Conservation (phyloP, 2,329 filamentous ascomycete species). For the Pyrenochaeta sp. region DNA sequence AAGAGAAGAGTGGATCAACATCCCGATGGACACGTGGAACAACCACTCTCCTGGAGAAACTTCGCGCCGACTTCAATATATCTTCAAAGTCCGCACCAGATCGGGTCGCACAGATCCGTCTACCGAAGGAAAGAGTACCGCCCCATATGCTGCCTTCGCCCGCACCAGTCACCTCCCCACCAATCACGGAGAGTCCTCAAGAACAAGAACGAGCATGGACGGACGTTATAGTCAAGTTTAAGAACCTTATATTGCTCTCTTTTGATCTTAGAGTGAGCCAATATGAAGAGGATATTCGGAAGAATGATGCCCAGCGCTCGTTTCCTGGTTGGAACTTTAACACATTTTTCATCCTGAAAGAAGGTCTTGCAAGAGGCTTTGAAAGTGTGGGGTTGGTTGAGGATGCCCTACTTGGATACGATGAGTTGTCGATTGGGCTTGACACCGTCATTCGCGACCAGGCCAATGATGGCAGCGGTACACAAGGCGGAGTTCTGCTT, state of each 20-base stretch:
- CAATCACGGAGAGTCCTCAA: conserved; percentile 69
- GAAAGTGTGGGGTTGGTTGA: conserved; percentile 96
- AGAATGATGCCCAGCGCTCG: conserved; percentile 85
- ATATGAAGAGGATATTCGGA: conserved; percentile 96
- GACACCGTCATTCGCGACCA: conserved; percentile 84
- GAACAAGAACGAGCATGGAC: conserved; percentile 85
- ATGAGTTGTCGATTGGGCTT: conserved; percentile 88
- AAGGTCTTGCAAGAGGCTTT: conserved; percentile 90
- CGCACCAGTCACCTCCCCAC: conserved; percentile 45
- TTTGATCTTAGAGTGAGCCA: conserved; percentile 92
- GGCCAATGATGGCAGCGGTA: conserved; percentile 64
- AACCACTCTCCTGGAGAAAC: conserved; percentile 86
- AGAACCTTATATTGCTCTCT: conserved; percentile 83
- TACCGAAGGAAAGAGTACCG: conserved; percentile 62
- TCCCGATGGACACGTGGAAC: conserved; percentile 82
- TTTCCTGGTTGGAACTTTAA: conserved; percentile 99
- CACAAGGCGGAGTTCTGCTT: conserved; percentile 77
- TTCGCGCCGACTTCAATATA: conserved; percentile 89
- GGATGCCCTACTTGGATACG: conserved; percentile 92
- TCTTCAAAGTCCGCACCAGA: conserved; percentile 77
- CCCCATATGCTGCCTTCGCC: conserved; percentile 56
- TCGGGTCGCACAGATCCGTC: conserved; percentile 83
- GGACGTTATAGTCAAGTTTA: conserved; percentile 86
- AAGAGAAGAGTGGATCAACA: conserved; percentile 71
- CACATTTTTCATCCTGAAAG: conserved; percentile 98